Base-by-base conservation (phyloP, 108 stramenopile genomes). In the Cafeteria roenbergensis region DNA sequence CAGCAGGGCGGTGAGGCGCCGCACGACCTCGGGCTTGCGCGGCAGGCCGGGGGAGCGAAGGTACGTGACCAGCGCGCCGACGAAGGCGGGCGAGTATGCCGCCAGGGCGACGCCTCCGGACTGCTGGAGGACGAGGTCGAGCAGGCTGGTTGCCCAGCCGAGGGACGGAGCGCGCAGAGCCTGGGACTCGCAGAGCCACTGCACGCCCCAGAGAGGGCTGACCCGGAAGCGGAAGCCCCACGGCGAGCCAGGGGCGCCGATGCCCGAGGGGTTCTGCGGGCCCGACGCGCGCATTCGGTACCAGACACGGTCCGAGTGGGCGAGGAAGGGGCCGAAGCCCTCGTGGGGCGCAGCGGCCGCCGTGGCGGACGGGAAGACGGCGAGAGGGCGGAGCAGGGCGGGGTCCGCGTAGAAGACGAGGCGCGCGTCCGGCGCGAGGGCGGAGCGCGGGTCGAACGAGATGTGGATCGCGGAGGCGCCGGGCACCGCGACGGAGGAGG, bases 201-300 rank as follows among this genome's bases (percentile, higher is more conserved):
- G 59, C 37, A 61, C 2, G 36, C 59, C 59, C 59, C n/a, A 21
- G 20, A 61, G 8, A 3, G 59, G 59, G 17, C 20, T 3, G 17
- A 61, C 59, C 21, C 3, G 24, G 30, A 61, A 61, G 20, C 37
- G 34, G n/a, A 61, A 61, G 36, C 59, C 59, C 22, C 22, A 61
- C 21, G 22, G 21, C 22, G 1, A 1, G 2, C 21, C 21, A 2
- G 22, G 2, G n/a, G 2, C 59, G 3, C 20, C 8, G 29, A 2
- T 2, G 2, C 2, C 52, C 52, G 34, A 32, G 29, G 24, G 2
- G 30, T n/a, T n/a, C n/a, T n/a, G n/a, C n/a, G n/a, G n/a, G n/a
- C n/a, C n/a, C n/a, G n/a, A n/a, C n/a, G 59, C 59, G 6, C 12
- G 6, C 20, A 26, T 29, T n/a, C 22, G 8, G 30, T 61, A 61